Conservation (phyloP, 257 asterid species). For the Scutellaria baicalensis region DNA sequence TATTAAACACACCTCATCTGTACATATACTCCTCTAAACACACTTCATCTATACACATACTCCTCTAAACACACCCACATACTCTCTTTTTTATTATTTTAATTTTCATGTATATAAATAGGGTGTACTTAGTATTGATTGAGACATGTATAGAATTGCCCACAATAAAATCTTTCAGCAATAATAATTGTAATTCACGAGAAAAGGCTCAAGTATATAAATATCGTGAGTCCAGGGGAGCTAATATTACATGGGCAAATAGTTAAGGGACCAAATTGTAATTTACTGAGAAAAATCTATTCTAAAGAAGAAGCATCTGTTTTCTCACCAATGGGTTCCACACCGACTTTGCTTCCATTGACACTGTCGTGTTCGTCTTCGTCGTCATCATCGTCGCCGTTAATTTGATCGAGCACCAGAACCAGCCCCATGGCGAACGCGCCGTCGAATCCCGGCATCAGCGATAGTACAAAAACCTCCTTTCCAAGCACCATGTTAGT, state of each 20-base stretch:
- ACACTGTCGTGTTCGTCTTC: conserved; percentile 15
- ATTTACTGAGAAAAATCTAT: background rate
- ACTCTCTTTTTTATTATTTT: too few relatives aligned
- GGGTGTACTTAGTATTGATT: too few relatives aligned
- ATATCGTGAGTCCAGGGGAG: background rate
- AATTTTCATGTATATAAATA: too few relatives aligned
- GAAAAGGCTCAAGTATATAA: background rate
- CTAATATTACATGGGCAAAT: background rate
- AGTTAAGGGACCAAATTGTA: background rate
- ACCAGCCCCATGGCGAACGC: conserved; percentile 70
- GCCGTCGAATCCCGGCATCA: conserved; percentile 49
- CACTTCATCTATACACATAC: too few relatives aligned
- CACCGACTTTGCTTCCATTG: conserved; percentile 27
- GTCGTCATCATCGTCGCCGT: conserved; percentile 25
- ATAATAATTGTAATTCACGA: background rate
- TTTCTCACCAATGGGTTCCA: conserved; percentile 32
- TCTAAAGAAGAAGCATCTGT: background rate
- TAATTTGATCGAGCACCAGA: conserved; percentile 48
- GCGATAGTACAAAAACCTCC: conserved; percentile 40
- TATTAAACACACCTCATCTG: too few relatives aligned
- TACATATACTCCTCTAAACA: too few relatives aligned
- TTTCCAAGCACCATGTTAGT: conserved; percentile 52
- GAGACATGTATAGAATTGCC: too few relatives aligned
- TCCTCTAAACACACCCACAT: too few relatives aligned
- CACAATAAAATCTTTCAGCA: too few relatives aligned